A percentile compares a stretch with the other conserved stretches of the same genome.
Conservation (phyloP, 257 asterid genomes). For the Ilex asprella region DNA sequence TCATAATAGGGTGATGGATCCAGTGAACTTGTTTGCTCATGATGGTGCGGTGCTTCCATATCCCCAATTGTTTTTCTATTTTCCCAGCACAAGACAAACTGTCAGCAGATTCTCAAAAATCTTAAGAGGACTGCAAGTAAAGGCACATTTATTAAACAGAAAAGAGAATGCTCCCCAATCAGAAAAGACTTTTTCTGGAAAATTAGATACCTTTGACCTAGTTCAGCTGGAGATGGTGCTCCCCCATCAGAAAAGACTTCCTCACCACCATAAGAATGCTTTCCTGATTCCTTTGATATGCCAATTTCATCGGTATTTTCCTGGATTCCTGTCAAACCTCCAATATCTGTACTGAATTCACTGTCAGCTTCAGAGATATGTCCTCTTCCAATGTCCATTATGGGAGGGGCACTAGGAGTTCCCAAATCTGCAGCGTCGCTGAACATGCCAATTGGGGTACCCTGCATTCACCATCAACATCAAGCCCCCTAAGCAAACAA, state of each 20-base stretch:
- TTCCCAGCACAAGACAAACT: conserved; percentile 40
- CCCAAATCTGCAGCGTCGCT: conserved; percentile 49
- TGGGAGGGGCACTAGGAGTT: conserved; percentile 97
- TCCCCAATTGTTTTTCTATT: conserved; percentile 32
- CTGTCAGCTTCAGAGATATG: conserved; percentile 27
- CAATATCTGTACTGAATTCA: conserved; percentile 15
- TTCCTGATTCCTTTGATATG: conserved; percentile 22
- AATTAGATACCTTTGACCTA: conserved; percentile 40
- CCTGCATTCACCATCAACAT: conserved; percentile 40
- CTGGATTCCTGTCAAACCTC: conserved; percentile 5
- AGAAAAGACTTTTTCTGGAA: background rate
- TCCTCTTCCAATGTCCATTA: conserved; percentile 49
- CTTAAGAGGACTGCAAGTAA: background rate
- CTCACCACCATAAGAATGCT: conserved; percentile 15
- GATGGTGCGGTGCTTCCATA: conserved; percentile 30
- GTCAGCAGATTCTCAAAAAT: background rate
- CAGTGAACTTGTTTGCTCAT: conserved; percentile 34
- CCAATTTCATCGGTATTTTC: conserved; percentile 20
- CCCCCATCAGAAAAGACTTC: conserved; percentile 21
- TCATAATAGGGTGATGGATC: conserved; percentile 48
- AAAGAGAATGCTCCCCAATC: background rate
- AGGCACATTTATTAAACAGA: background rate
- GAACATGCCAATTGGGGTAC: conserved; percentile 66
- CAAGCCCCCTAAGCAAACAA: background rate
- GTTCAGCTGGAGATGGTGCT: conserved; percentile 23